Conservation (phyloP, 1,284 basidiomycete genomes). For the Irpex sp. region DNA sequence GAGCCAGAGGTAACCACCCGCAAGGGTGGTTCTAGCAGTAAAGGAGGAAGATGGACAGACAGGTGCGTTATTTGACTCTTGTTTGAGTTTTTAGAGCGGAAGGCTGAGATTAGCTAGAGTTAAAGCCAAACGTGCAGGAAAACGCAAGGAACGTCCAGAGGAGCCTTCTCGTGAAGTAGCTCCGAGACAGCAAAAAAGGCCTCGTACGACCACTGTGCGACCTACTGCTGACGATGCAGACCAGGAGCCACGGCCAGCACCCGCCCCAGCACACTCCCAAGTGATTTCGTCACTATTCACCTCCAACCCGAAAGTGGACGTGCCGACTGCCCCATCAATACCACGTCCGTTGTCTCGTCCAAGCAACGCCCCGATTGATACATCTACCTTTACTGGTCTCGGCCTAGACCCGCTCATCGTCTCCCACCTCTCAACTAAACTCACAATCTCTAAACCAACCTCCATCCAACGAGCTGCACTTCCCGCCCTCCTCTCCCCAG, state of each 20-base stretch:
- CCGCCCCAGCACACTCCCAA: slow-evolving; percentile 41
- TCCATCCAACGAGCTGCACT: slow-evolving; percentile 85
- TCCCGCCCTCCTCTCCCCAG: slow-evolving; percentile 59
- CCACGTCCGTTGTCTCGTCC: slow-evolving; percentile 41
- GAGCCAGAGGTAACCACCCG: slow-evolving; percentile 29
- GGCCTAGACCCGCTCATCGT: slow-evolving; percentile 81
- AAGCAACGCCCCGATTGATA: slow-evolving; percentile 79
- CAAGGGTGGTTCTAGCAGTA: slow-evolving; percentile 37
- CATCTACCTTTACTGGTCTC: slow-evolving; percentile 69
- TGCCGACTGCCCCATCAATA: slow-evolving; percentile 17
- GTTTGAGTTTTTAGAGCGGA: too few species aligned
- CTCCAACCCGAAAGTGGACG: slow-evolving; percentile 67
- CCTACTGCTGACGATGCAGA: slow-evolving; percentile 13
- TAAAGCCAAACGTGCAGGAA: slow-evolving; percentile 59
- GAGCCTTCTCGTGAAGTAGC: slow-evolving; percentile 17
- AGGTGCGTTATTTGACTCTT: slow-evolving; percentile 41
- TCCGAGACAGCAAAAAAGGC: slow-evolving; percentile 40
- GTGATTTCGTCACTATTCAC: slow-evolving; percentile 92
- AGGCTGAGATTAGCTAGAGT: slow-evolving; percentile 1
- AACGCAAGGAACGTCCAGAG: slow-evolving; percentile 47
- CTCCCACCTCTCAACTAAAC: slow-evolving; percentile 75
- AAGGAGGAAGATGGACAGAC: slow-evolving; percentile 82
- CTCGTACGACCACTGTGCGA: slow-evolving; percentile 34
- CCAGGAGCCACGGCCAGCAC: slow-evolving; percentile 15
- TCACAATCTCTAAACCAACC: slow-evolving; percentile 84